Conservation (phyloP, 805 yeast genomes). For the Lipomyces spencermartinsiae region DNA sequence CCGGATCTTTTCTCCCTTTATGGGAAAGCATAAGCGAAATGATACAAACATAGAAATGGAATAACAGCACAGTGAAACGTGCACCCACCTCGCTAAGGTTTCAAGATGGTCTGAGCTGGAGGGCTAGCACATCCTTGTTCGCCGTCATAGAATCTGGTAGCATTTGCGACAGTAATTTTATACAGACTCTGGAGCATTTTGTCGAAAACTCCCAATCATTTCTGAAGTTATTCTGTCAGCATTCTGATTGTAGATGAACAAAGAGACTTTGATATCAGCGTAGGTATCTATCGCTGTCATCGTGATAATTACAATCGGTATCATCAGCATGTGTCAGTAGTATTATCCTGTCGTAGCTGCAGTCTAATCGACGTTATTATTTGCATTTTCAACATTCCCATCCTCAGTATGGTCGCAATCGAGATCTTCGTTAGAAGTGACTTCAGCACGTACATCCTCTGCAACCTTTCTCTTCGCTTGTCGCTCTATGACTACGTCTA, state of each 20-base stretch:
- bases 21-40: neutral
- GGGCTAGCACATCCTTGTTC: neutral
- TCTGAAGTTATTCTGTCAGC: too few relatives aligned
- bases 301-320: neutral
- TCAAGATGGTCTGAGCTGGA: neutral
- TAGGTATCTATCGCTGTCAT: neutral
- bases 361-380: too few relatives aligned
- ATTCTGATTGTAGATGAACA: neutral
- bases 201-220: too few relatives aligned
- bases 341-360: neutral
- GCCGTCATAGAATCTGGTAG: neutral
- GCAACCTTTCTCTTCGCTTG: conserved; percentile 8
- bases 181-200: too few relatives aligned
- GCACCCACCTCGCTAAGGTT: neutral
- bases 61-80: neutral
- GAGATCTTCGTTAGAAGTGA: neutral
- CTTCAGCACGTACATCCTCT: conserved; percentile 8
- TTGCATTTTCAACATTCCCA: neutral
- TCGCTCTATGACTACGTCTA: neutral
- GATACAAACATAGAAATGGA: neutral
- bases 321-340: neutral
- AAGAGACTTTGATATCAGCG: neutral
- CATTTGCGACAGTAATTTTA: too few relatives aligned
- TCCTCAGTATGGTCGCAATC: neutral
- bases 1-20: neutral